phyloP scores from a whole-genome alignment of 2,329 filamentous ascomycete genomes.

The Penicillium sp. region DNA sequence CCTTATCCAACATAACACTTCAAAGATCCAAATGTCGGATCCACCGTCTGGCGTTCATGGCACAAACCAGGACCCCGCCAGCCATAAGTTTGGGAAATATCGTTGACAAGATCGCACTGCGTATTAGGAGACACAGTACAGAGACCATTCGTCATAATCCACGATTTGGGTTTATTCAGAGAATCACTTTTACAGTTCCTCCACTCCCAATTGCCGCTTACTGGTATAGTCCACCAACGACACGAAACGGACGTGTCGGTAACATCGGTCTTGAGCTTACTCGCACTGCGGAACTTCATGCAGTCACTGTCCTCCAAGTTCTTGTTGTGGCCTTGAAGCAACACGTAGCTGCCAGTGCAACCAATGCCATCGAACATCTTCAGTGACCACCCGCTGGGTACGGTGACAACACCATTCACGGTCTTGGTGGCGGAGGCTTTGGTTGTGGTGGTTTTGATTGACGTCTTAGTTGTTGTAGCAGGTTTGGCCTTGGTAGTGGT shows the following conservation, averaged over 20 bases:
- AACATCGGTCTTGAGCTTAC: not conserved
- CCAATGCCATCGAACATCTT: not conserved
- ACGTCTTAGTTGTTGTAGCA: no score
- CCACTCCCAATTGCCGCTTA: not conserved
- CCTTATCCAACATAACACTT: constrained; percentile 8
- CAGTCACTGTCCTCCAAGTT: not conserved
- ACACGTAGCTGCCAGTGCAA: not conserved
- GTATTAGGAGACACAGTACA: constrained; percentile 1
- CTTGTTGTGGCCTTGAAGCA: constrained; percentile 4
- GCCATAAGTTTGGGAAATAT: constrained; percentile 7
- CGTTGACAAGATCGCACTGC: not conserved
- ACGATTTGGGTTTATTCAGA: not conserved
- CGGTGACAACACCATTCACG: not conserved
- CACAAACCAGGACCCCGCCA: not conserved
- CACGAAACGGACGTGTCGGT: not conserved
- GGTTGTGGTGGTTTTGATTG: not conserved
- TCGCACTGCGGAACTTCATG: not conserved
- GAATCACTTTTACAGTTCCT: not conserved
- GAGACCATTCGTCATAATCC: constrained; percentile 5
- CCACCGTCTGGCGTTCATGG: not conserved
- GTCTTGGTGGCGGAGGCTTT: not conserved
- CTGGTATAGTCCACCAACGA: not conserved
- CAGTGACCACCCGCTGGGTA: not conserved
- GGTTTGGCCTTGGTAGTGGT: no score
- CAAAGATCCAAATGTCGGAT: constrained; percentile 4